Evolutionary conservation across 352 stramenopile species (phyloP).

Genomic region (Peronospora farinosa): DNA sequence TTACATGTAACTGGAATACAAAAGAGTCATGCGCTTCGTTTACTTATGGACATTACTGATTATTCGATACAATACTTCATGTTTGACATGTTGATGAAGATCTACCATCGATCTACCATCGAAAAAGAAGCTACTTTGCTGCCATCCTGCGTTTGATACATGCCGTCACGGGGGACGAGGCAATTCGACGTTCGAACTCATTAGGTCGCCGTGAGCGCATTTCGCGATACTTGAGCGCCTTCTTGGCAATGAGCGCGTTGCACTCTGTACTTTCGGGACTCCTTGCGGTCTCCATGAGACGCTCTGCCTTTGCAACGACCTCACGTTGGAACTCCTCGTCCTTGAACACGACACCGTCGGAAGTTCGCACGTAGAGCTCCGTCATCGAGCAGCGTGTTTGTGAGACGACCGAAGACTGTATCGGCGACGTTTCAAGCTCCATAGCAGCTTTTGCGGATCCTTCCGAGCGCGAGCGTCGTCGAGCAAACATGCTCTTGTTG

Average conservation of each 20-base stretch:
- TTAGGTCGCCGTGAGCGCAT: slow-evolving; percentile 22
- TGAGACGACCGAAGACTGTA: not conserved
- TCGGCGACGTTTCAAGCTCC: slow-evolving; percentile 4
- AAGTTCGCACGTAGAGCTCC: slow-evolving; percentile 25
- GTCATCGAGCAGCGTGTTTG: slow-evolving; percentile 10
- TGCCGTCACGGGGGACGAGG: not conserved
- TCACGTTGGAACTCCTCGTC: slow-evolving; percentile 29
- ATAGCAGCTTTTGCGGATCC: slow-evolving; percentile 12
- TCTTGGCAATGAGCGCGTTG: slow-evolving; percentile 31
- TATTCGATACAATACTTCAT: not conserved
- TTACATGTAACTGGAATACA: not conserved
- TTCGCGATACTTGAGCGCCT: slow-evolving; percentile 29
- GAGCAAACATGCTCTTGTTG: slow-evolving; percentile 1
- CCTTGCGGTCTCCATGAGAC: slow-evolving; percentile 19
- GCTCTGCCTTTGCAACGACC: slow-evolving; percentile 23
- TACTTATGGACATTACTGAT: not conserved
- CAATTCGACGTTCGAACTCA: not conserved
- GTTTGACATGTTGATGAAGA: not conserved
- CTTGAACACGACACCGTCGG: slow-evolving; percentile 26
- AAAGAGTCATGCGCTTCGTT: not conserved
- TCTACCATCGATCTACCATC: not conserved
- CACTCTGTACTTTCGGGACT: slow-evolving; percentile 28
- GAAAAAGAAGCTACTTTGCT: not conserved
- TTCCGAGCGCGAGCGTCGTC: slow-evolving; percentile 23
- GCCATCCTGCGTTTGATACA: not conserved